These are phyloP conservation scores for Kuraishia piskuri DNA, from an alignment of 805 yeast genomes.

Conservation along the genomic window DNA sequence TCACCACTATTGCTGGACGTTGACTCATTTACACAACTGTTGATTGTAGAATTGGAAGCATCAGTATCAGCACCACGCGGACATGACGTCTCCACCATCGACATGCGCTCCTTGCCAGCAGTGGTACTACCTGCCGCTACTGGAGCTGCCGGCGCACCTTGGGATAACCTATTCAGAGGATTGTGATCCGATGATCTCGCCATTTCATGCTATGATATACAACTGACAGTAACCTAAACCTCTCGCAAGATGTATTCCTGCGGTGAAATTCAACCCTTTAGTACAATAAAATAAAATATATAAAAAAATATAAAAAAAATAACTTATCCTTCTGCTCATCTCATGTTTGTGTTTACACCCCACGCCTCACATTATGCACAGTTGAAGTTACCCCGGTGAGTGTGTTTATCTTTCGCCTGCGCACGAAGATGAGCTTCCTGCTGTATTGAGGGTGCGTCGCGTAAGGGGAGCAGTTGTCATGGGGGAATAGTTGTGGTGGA, in stretches of 20 bases:
- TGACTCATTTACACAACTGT: too few species aligned
- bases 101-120: neutral
- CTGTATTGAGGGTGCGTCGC: neutral
- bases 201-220: neutral
- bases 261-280: too few species aligned
- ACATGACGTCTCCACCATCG: neutral
- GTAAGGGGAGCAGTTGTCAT: too few species aligned
- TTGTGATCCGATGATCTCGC: neutral
- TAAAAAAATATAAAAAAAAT: too few species aligned
- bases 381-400: neutral
- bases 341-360: neutral
- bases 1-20: neutral
- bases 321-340: neutral
- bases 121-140: too few species aligned
- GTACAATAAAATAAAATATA: too few species aligned
- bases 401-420: neutral
- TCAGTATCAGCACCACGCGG: neutral
- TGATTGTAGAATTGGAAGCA: neutral
- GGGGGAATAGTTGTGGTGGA: too few species aligned
- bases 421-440: neutral
- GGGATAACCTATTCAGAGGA: neutral
- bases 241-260: too few species aligned
- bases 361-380: neutral
- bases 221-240: too few species aligned
- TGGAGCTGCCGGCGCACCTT: too few species aligned